Percentiles rank a stretch among this genome's conserved stretches.
Evolutionary conservation across 768 basidiomycete genomes (phyloP).

Genomic region (Dentipellis sp.): DNA sequence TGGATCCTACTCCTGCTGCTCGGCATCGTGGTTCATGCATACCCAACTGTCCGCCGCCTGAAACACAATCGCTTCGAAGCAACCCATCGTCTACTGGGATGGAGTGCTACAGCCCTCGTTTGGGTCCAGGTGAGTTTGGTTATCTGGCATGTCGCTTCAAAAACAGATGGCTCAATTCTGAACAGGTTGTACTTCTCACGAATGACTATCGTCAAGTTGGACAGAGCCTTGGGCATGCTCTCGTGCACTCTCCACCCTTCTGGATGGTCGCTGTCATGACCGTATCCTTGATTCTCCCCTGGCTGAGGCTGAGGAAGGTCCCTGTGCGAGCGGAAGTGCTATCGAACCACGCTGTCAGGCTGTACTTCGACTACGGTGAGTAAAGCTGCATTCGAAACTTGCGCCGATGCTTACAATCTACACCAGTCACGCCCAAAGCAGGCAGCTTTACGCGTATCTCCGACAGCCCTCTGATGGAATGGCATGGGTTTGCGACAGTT

Average conservation of each 20-base stretch:
- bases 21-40: constrained; percentile 41
- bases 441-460: constrained; percentile 28
- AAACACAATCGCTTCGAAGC: constrained; percentile 46
- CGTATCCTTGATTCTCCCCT: constrained; percentile 48
- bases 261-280: constrained; percentile 50
- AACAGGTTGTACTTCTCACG: constrained; percentile 38
- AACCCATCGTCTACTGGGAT: constrained; percentile 48
- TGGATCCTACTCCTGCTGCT: constrained; percentile 37
- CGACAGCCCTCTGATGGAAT: constrained; percentile 42
- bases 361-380: constrained; percentile 52
- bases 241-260: constrained; percentile 37
- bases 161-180: not conserved
- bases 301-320: constrained; percentile 49
- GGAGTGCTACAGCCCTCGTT: constrained; percentile 42
- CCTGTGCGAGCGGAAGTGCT: constrained; percentile 42
- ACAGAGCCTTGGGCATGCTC: constrained; percentile 31
- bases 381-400: not conserved
- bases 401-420: constrained; percentile 14
- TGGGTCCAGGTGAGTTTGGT: constrained; percentile 38
- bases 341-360: constrained; percentile 46
- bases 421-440: constrained; percentile 22
- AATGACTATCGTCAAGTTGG: constrained; percentile 38
- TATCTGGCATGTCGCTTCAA: not conserved
- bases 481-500: constrained; percentile 51
- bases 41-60: constrained; percentile 37